Conservation (phyloP, 306 rosid species). For the Hippophae tibetana region DNA sequence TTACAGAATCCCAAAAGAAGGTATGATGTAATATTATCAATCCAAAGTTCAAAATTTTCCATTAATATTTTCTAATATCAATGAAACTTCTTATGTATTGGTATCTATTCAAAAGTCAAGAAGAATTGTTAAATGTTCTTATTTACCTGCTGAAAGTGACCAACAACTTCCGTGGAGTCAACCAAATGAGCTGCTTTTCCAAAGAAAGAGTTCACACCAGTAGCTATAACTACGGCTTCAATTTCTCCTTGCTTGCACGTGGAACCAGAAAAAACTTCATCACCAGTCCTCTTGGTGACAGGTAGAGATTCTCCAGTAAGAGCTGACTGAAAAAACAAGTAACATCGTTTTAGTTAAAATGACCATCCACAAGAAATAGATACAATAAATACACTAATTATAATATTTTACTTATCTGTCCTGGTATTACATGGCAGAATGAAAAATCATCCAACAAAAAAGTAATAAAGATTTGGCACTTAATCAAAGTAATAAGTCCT, state of each 20-base stretch:
- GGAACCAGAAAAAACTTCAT: constrained; percentile 72
- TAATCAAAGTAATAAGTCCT: constrained; percentile 12
- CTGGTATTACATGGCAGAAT: background rate
- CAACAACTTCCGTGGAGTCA: constrained; percentile 56
- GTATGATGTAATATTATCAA: too few relatives aligned
- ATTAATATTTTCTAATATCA: too few relatives aligned
- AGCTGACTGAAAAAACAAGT: constrained; percentile 56
- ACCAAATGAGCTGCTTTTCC: constrained; percentile 84
- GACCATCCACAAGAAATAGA: too few relatives aligned
- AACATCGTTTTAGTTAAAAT: constrained; percentile 7
- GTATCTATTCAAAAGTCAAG: background rate
- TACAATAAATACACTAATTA: background rate
- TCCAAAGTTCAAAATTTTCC: background rate
- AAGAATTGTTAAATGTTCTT: background rate
- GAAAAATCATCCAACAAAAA: constrained; percentile 1
- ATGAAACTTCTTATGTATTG: too few relatives aligned
- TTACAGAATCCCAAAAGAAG: too few relatives aligned
- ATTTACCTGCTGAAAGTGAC: constrained; percentile 75
- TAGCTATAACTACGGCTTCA: constrained; percentile 83
- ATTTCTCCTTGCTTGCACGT: constrained; percentile 87
- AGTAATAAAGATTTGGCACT: background rate
- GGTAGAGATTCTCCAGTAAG: constrained; percentile 88
- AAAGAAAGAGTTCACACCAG: constrained; percentile 71
- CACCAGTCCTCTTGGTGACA: constrained; percentile 69
- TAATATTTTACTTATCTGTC: background rate